Percentiles rank a stretch among this genome's conserved stretches.
These are phyloP conservation scores for Tolypocladium nubicola DNA, from an alignment of 2,329 filamentous ascomycete species.

Conservation along the genomic window DNA sequence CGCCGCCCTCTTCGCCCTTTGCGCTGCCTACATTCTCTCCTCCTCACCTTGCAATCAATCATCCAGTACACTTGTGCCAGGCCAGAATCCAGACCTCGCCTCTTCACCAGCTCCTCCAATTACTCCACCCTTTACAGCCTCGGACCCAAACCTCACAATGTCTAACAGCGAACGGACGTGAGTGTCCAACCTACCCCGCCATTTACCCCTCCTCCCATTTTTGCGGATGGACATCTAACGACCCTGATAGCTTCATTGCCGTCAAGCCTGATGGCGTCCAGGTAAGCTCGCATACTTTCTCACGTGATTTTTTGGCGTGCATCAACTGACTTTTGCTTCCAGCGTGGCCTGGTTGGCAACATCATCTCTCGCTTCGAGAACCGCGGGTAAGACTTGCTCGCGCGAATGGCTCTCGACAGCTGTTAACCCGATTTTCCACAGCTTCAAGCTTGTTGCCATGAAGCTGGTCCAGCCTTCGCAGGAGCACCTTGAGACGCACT, in stretches of 20 bases:
- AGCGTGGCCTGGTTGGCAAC: slow-evolving; percentile 95
- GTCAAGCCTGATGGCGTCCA: slow-evolving; percentile 99
- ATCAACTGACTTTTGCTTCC: slow-evolving; percentile 13
- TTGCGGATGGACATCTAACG: slow-evolving; percentile 11
- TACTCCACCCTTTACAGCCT: slow-evolving; percentile 14
- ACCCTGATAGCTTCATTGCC: slow-evolving; percentile 79
- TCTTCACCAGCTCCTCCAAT: slow-evolving; percentile 1
- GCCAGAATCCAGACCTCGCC: slow-evolving; percentile 9
- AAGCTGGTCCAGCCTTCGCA: slow-evolving; percentile 85
- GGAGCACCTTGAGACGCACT: slow-evolving; percentile 98
- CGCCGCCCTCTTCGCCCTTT: slow-evolving; percentile 25
- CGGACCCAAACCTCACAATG: slow-evolving; percentile 40
- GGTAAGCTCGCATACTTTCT: slow-evolving; percentile 42
- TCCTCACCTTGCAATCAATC: slow-evolving; percentile 5
- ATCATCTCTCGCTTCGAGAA: slow-evolving; percentile 98
- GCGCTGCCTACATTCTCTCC: slow-evolving; percentile 20
- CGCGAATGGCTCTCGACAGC: not conserved
- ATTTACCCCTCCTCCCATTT: slow-evolving; percentile 12
- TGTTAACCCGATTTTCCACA: slow-evolving; percentile 19
- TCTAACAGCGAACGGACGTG: slow-evolving; percentile 78
- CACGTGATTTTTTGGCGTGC: not conserved
- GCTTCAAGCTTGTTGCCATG: slow-evolving; percentile 97
- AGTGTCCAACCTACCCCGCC: slow-evolving; percentile 30
- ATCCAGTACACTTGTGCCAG: slow-evolving; percentile 16
- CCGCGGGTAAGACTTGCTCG: slow-evolving; percentile 57